These are phyloP conservation scores for Calocybe gangraenosa DNA, from an alignment of 768 basidiomycete species.

Conservation along the genomic window DNA sequence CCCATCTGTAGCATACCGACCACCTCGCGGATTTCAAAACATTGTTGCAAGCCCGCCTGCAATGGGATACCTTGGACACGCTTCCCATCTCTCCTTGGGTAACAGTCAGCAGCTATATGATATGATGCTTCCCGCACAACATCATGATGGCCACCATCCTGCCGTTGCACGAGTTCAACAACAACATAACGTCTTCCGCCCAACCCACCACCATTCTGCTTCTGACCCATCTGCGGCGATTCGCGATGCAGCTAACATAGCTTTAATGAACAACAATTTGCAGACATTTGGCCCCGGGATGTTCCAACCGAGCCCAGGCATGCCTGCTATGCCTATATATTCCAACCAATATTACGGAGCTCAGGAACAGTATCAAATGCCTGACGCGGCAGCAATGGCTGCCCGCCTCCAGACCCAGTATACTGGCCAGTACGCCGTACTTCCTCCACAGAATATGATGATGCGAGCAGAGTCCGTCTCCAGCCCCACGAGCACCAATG, in stretches of 20 bases:
- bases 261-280: conserved; percentile 54
- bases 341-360: conserved; percentile 65
- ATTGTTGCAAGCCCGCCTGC: conserved; percentile 49
- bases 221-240: conserved; percentile 76
- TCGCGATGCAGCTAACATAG: conserved; percentile 65
- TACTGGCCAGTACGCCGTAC: conserved; percentile 42
- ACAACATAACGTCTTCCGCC: conserved; percentile 70
- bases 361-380: conserved; percentile 51
- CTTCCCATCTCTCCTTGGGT: conserved; percentile 67
- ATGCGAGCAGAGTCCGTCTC: conserved; percentile 30
- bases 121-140: conserved; percentile 63
- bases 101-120: conserved; percentile 78
- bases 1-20: conserved; percentile 53
- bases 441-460: conserved; percentile 24
- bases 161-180: conserved; percentile 76
- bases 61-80: conserved; percentile 51
- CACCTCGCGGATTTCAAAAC: conserved; percentile 53
- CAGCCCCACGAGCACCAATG: conserved; percentile 39
- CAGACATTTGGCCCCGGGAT: conserved; percentile 55
- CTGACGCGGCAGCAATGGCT: conserved; percentile 52
- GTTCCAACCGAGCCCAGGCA: conserved; percentile 47
- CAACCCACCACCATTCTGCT: conserved; percentile 76
- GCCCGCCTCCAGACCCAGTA: conserved; percentile 66
- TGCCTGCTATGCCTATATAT: conserved; percentile 60
- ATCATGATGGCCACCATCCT: conserved; percentile 54